These are phyloP conservation scores for Albugo laibachii DNA, from an alignment of 352 stramenopile species.

Conservation along the genomic window DNA sequence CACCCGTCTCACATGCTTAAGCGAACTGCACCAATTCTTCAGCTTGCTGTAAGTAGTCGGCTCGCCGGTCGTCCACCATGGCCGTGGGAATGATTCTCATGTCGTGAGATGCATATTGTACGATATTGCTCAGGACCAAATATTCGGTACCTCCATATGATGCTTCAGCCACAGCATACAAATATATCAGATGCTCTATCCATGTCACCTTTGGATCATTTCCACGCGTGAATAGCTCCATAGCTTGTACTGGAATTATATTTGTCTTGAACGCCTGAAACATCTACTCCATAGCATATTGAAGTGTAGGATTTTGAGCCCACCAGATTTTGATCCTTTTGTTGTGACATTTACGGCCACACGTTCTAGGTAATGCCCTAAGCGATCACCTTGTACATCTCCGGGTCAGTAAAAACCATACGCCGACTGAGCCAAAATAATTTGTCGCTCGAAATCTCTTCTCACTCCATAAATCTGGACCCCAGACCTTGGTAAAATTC, in stretches of 20 bases:
- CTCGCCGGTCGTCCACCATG: neutral
- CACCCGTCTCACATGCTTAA: neutral
- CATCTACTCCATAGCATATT: slow-evolving; percentile 4
- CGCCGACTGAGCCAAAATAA: neutral
- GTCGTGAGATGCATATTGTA: slow-evolving; percentile 3
- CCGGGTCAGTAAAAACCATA: slow-evolving; percentile 1
- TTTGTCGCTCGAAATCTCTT: slow-evolving; percentile 1
- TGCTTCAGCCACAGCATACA: slow-evolving; percentile 5
- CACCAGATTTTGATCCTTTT: slow-evolving; percentile 4
- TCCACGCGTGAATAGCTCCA: slow-evolving; percentile 6
- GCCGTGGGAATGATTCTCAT: slow-evolving; percentile 4
- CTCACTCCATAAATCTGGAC: neutral
- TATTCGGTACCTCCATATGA: neutral
- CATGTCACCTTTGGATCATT: slow-evolving; percentile 4
- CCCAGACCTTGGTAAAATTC: slow-evolving; percentile 6
- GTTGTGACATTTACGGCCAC: slow-evolving; percentile 8
- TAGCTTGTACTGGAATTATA: slow-evolving; percentile 5
- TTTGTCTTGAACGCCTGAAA: slow-evolving; percentile 6
- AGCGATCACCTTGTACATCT: slow-evolving; percentile 1
- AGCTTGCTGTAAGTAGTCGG: slow-evolving; percentile 6
- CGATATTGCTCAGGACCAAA: slow-evolving; percentile 8
- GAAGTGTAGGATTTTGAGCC: slow-evolving; percentile 1
- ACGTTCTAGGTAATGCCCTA: slow-evolving; percentile 1
- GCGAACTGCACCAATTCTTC: slow-evolving; percentile 10
- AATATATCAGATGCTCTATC: slow-evolving; percentile 8